Evolutionary conservation across 2,329 filamentous ascomycete species (phyloP).

Genomic region (Pestalotiopsis sp.): DNA sequence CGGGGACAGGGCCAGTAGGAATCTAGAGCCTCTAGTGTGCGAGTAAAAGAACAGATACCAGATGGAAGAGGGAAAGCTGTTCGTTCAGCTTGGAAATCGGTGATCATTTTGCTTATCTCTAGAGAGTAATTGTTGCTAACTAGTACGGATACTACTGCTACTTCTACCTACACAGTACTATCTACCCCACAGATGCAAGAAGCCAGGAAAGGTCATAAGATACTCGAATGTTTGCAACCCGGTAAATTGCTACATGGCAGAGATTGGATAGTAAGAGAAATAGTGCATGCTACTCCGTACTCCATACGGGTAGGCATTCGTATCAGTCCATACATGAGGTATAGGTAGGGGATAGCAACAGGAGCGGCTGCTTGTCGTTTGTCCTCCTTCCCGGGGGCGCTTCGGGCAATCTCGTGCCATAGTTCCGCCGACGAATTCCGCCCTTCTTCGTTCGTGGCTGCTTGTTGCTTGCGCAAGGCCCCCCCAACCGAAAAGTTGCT

Average conservation of each 20-base stretch:
- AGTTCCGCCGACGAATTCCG: constrained; percentile 4
- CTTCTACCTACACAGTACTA: not conserved
- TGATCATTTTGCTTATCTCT: not conserved
- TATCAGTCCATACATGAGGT: too few species aligned
- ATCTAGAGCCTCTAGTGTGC: not conserved
- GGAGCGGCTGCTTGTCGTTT: not conserved
- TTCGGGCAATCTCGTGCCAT: constrained; percentile 1
- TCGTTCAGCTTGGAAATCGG: not conserved
- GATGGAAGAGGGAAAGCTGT: not conserved
- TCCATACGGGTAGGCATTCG: too few species aligned
- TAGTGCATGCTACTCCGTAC: not conserved
- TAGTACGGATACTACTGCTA: too few species aligned
- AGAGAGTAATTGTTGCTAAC: too few species aligned
- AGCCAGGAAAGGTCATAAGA: not conserved
- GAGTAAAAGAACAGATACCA: not conserved
- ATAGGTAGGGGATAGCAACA: not conserved
- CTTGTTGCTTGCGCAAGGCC: too few species aligned
- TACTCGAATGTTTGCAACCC: constrained; percentile 5
- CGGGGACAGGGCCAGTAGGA: too few species aligned
- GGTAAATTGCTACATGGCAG: not conserved
- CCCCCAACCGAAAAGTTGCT: not conserved
- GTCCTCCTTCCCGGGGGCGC: not conserved
- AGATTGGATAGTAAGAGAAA: not conserved
- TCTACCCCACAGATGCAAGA: constrained; percentile 5
- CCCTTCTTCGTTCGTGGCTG: not conserved